Evolutionary conservation across 208 protist species (phyloP).

Genomic region (Trypanosoma rangeli): DNA sequence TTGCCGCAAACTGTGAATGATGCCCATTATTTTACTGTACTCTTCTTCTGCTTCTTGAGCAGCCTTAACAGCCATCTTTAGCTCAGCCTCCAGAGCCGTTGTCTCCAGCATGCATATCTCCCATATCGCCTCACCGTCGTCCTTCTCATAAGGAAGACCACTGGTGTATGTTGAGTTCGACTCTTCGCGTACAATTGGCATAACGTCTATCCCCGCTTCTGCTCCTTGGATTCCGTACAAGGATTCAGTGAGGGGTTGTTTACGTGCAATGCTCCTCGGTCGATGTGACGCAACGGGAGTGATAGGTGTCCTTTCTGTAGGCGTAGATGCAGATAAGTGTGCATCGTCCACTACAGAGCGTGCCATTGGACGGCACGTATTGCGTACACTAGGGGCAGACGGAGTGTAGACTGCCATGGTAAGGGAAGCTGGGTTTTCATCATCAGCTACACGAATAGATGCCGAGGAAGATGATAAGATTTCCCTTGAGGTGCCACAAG

Average conservation of each 20-base stretch:
- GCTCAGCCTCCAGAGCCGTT: slow-evolving; percentile 57
- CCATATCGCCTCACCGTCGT: slow-evolving; percentile 48
- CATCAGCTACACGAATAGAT: no score
- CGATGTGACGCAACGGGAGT: no score
- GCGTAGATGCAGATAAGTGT: not conserved
- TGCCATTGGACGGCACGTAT: slow-evolving; percentile 8
- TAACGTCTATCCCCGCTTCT: no score
- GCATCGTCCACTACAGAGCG: not conserved
- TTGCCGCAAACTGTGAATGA: slow-evolving; percentile 42
- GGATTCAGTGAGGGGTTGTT: no score
- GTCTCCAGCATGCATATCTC: slow-evolving; percentile 63
- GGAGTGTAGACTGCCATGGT: not conserved
- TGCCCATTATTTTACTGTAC: slow-evolving; percentile 21
- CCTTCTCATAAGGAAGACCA: not conserved
- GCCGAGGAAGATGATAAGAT: no score
- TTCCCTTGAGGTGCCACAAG: no score
- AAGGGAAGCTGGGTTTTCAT: not conserved
- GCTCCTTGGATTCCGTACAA: no score
- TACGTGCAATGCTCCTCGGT: no score
- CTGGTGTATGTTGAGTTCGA: not conserved
- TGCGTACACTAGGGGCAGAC: not conserved
- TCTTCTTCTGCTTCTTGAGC: slow-evolving; percentile 46
- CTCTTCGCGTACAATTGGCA: not conserved
- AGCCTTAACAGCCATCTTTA: slow-evolving; percentile 45
- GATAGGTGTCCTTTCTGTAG: no score